Evolutionary conservation across 2,329 filamentous ascomycete species (phyloP), one percentile per base, ranked within the genome.

Genomic region (Mycosphaerella arachidis): DNA sequence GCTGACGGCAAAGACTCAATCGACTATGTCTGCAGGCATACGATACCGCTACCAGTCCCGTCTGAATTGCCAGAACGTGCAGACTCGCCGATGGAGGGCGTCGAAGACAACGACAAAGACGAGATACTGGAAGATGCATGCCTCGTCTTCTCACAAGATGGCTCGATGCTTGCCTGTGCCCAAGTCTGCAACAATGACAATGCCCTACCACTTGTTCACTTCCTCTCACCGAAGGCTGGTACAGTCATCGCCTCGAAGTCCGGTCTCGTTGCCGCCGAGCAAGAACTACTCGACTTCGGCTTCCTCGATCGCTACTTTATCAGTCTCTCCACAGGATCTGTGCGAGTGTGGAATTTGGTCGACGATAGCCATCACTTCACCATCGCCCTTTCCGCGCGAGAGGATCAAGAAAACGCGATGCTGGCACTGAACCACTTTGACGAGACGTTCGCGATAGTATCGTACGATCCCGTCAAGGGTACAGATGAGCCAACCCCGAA

Each of bases 271-370:
- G 81, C 55, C 85, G 86, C 64, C 2, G 64, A 70, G 18, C 59
- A 68, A 6, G 80, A 82, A 18, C 79, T 92, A 7, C 83, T 86
- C 7, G 65, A 65, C 59, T 75, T 95, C 31, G 85, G 82, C 5
- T 87, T 95, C 56, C 76, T 94, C 2, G 87, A 86, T 1, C 86
- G 87, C 27, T 87, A 88, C 70, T 77, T 99, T 18, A 80, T 97
- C 59, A 82, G 90, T 50, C 78, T 96, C 1, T 91, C 91, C 0
- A 82, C 88, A 0, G 82, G 88, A 48, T 83, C 85, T 30, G 80
- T 97, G 8, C 81, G 85, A 45, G 87, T 96, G 37, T 96, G 91
- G 80, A 90, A 99, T 73, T 82, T 95, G 10, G 90, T 97, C 7
- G 81, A 86, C 54, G 90, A 96, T 68, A 83, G 87, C 67, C 80